Evolutionary conservation across 2,329 filamentous ascomycete species (phyloP).

Genomic region (Anisogramma anomala): DNA sequence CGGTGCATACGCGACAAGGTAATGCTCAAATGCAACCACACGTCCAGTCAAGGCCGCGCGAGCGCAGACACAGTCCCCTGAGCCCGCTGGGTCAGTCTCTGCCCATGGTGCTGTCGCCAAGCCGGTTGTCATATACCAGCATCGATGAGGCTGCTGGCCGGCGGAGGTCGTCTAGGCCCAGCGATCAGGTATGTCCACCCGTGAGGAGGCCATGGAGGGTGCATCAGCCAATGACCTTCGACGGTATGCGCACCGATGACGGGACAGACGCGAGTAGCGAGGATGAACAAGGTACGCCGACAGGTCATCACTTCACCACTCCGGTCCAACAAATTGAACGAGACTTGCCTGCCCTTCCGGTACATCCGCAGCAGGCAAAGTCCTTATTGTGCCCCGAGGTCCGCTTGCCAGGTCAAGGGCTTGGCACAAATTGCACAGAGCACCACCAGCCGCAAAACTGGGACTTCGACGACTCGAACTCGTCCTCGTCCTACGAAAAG

Average conservation of each 20-base stretch:
- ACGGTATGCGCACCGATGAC: background rate
- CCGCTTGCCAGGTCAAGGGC: background rate
- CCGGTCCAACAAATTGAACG: background rate
- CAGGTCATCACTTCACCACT: background rate
- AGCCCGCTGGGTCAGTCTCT: slow-evolving; percentile 1
- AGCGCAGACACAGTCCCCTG: background rate
- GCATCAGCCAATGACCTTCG: background rate
- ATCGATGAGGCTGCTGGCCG: background rate
- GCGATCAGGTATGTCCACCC: background rate
- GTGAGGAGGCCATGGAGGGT: background rate
- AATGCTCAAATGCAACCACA: background rate
- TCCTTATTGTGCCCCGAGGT: slow-evolving; percentile 3
- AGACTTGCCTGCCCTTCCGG: background rate
- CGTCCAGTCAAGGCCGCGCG: background rate
- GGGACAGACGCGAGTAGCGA: background rate
- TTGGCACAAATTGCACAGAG: slow-evolving; percentile 1
- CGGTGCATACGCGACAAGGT: too few relatives aligned
- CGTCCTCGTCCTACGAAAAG: slow-evolving; percentile 1
- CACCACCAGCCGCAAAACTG: background rate
- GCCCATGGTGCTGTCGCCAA: background rate
- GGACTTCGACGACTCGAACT: slow-evolving; percentile 2
- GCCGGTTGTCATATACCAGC: background rate
- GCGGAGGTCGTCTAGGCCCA: background rate
- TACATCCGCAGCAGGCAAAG: background rate
- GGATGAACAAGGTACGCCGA: background rate